Conservation (phyloP, 2,329 filamentous ascomycete genomes). For the Fusarium piperis region DNA sequence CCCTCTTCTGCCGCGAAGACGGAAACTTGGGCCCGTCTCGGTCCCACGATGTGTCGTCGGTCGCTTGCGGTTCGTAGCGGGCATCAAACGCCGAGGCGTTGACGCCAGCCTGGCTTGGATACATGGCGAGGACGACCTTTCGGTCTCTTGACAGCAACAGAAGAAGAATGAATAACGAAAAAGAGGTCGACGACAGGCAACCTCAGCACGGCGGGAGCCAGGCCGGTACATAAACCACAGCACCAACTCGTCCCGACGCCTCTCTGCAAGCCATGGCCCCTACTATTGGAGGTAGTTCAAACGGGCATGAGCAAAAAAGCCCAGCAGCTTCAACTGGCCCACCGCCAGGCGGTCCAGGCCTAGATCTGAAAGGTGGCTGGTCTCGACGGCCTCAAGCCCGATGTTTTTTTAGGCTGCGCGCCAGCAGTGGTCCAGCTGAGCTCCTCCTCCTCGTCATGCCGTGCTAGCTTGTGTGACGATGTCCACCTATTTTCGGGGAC, state of each 20-base stretch:
- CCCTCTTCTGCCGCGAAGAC: slow-evolving; percentile 14
- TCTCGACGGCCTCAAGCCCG: background rate
- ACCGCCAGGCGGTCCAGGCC: background rate
- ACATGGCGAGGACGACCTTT: slow-evolving; percentile 23
- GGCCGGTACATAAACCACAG: background rate
- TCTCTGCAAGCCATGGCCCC: background rate
- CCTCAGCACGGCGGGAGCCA: background rate
- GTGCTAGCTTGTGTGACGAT: background rate
- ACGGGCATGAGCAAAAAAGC: background rate
- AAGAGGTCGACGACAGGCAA: background rate
- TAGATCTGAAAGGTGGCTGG: background rate
- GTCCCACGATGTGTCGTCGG: slow-evolving; percentile 37
- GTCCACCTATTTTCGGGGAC: background rate
- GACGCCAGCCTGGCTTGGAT: slow-evolving; percentile 27
- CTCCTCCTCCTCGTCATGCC: background rate
- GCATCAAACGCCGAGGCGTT: slow-evolving; percentile 22
- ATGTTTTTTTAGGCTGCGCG: background rate
- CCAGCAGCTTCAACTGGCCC: background rate
- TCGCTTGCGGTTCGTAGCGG: slow-evolving; percentile 38
- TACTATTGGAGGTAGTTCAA: background rate
- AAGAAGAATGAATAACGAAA: background rate
- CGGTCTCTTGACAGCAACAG: background rate
- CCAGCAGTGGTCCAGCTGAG: background rate
- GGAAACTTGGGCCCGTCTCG: slow-evolving; percentile 20
- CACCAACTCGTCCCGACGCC: background rate